Evolutionary conservation across 306 rosid genomes (phyloP).

Genomic region (Coriaria nepalensis): DNA sequence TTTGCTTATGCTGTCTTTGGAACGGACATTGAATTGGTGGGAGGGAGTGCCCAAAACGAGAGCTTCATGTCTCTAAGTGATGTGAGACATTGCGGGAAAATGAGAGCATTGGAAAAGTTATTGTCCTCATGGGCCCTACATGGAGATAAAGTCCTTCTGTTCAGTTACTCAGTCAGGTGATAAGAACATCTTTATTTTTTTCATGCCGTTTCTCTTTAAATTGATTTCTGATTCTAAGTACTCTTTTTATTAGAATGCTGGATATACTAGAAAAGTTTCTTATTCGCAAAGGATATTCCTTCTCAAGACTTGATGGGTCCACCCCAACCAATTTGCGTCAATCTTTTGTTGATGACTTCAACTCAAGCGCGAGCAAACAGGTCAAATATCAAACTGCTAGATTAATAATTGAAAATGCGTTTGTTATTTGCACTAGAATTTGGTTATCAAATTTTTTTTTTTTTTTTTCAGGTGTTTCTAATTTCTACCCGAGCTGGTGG

Average conservation of each 20-base stretch:
- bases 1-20: slow-evolving; percentile 82
- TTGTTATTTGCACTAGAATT: not conserved
- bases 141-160: slow-evolving; percentile 90
- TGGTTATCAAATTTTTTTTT: slow-evolving; percentile 10
- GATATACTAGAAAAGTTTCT: slow-evolving; percentile 85
- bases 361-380: slow-evolving; percentile 89
- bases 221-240: slow-evolving; percentile 20
- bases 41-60: slow-evolving; percentile 64
- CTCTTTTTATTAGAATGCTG: slow-evolving; percentile 69
- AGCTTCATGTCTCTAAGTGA: slow-evolving; percentile 90
- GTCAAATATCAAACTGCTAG: no score
- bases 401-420: slow-evolving; percentile 7
- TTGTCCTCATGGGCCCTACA: slow-evolving; percentile 56
- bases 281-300: slow-evolving; percentile 74
- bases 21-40: slow-evolving; percentile 67
- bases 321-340: slow-evolving; percentile 80
- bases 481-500: slow-evolving; percentile 97
- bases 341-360: slow-evolving; percentile 75
- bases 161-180: slow-evolving; percentile 89
- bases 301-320: slow-evolving; percentile 92
- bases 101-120: slow-evolving; percentile 77
- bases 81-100: slow-evolving; percentile 82
- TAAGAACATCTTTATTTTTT: not conserved
- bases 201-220: slow-evolving; percentile 3
- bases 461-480: slow-evolving; percentile 55